Conservation (phyloP, 129 eudicot genomes). For the Flaveria brownii region DNA sequence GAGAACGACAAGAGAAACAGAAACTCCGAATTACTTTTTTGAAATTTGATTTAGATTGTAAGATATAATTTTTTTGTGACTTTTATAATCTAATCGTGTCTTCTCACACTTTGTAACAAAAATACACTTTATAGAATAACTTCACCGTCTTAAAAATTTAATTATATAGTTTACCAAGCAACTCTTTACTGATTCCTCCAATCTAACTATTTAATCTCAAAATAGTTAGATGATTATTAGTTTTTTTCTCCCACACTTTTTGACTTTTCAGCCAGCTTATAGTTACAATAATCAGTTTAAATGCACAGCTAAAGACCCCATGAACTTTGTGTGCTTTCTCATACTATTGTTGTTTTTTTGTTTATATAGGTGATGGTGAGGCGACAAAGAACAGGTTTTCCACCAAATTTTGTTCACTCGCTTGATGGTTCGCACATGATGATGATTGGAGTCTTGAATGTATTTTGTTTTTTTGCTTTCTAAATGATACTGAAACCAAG, state of each 20-base stretch:
- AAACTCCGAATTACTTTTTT: no score
- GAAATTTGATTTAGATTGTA: no score
- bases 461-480: constrained; percentile 36
- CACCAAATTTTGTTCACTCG: constrained; percentile 96
- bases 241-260: neutral
- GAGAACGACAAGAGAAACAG: no score
- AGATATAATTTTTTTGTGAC: no score
- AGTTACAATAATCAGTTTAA: neutral
- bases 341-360: constrained; percentile 12
- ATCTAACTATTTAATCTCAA: neutral
- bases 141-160: no score
- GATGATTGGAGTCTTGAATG: constrained; percentile 84
- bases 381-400: constrained; percentile 90
- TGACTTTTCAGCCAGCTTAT: neutral
- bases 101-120: no score
- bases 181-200: no score
- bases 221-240: neutral
- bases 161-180: no score
- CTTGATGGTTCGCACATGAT: constrained; percentile 98
- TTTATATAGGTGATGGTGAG: constrained; percentile 65
- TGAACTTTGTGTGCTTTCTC: neutral
- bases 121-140: no score
- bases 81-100: no score
- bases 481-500: neutral
- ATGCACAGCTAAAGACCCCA: neutral